Conservation (phyloP, 139 green algal genomes). For the Chlamydomonas sphaeroides region DNA sequence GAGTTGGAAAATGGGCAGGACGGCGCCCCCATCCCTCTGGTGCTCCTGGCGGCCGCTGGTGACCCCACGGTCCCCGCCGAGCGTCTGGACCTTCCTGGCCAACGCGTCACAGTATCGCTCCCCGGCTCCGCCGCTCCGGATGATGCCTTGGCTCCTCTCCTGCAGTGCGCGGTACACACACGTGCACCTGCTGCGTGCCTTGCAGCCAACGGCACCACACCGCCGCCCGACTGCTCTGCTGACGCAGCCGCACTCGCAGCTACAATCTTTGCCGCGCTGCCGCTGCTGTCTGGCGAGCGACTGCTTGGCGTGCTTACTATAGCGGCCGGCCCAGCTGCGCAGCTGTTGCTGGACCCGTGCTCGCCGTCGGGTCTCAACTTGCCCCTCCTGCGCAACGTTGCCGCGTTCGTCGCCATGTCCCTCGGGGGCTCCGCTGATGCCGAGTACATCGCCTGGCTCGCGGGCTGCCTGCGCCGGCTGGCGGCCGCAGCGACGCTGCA, state of each 20-base stretch:
- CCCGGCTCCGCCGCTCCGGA: no score
- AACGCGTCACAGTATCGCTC: no score
- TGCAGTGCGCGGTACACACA: no score
- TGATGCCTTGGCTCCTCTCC: no score
- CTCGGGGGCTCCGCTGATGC: slow-evolving; percentile 16
- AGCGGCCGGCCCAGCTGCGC: neutral
- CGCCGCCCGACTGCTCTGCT: neutral
- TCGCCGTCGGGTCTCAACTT: no score
- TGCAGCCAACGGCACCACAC: neutral
- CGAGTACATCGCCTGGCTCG: slow-evolving; percentile 17
- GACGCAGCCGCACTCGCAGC: neutral
- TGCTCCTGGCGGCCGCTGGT: no score
- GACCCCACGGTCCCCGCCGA: no score
- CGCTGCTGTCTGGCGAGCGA: slow-evolving; percentile 9
- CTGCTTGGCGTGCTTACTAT: slow-evolving; percentile 14
- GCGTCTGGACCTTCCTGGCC: no score
- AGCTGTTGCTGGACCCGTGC: neutral
- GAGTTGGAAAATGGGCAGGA: no score
- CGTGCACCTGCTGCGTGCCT: no score
- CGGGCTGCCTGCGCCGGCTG: slow-evolving; percentile 16
- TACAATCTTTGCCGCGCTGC: slow-evolving; percentile 24
- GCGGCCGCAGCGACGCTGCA: slow-evolving; percentile 20
- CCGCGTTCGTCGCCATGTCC: neutral
- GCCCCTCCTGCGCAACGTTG: slow-evolving; percentile 3
- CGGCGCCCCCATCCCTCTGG: no score